Percentiles rank a stretch among this genome's conserved stretches.
Evolutionary conservation across 2,329 filamentous ascomycete genomes (phyloP).

Genomic region (Penicillium psychrosexuale): DNA sequence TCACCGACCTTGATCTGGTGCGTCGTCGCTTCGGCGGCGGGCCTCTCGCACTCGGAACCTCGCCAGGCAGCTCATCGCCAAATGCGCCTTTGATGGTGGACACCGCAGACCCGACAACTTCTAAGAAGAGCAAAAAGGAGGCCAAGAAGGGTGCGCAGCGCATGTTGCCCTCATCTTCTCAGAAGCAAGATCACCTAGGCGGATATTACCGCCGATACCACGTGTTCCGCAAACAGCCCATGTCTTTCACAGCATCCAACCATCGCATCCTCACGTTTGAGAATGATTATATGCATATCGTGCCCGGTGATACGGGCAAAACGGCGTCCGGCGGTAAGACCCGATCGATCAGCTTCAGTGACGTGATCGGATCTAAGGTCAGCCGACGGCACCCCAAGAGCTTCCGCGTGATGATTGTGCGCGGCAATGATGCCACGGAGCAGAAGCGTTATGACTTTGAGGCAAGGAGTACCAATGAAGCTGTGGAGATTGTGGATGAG

Average conservation of each 20-base stretch:
- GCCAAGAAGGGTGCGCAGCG: slow-evolving; percentile 38
- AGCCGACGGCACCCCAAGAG: slow-evolving; percentile 63
- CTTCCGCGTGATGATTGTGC: slow-evolving; percentile 59
- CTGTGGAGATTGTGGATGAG: slow-evolving; percentile 61
- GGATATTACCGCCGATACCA: slow-evolving; percentile 60
- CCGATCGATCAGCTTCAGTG: slow-evolving; percentile 61
- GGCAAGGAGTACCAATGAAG: slow-evolving; percentile 55
- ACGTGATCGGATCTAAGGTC: slow-evolving; percentile 64
- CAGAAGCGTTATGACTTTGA: slow-evolving; percentile 67
- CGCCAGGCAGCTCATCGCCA: slow-evolving; percentile 60
- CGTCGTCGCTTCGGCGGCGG: slow-evolving; percentile 62
- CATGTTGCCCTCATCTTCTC: slow-evolving; percentile 47
- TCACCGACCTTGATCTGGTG: slow-evolving; percentile 60
- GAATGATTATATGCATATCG: slow-evolving; percentile 64
- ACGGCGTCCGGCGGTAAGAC: slow-evolving; percentile 54
- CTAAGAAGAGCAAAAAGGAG: slow-evolving; percentile 41
- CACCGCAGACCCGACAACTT: slow-evolving; percentile 23
- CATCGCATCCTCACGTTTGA: slow-evolving; percentile 61
- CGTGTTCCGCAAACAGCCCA: slow-evolving; percentile 63
- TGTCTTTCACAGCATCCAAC: slow-evolving; percentile 61
- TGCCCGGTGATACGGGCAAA: slow-evolving; percentile 56
- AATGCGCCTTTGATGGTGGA: slow-evolving; percentile 62
- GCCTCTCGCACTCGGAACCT: slow-evolving; percentile 55
- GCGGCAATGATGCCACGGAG: slow-evolving; percentile 60
- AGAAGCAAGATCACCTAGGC: slow-evolving; percentile 48